Conservation (phyloP, 1,284 basidiomycete species). For the Farysia itapuensis region DNA sequence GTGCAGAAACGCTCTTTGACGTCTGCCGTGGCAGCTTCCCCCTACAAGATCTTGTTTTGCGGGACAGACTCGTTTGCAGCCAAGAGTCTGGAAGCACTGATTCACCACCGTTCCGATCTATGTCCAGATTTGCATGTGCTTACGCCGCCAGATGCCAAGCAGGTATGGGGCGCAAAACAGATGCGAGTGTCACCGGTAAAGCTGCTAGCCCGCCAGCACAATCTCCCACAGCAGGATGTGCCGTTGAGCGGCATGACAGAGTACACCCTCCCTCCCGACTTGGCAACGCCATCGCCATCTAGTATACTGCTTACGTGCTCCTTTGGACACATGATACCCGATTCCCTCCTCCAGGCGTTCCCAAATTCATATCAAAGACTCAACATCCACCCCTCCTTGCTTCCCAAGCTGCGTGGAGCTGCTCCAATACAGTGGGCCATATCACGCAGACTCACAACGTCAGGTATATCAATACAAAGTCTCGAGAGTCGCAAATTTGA, state of each 20-base stretch:
- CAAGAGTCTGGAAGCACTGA: constrained; percentile 16
- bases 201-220: constrained; percentile 23
- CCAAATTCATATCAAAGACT: constrained; percentile 67
- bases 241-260: constrained; percentile 19
- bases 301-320: constrained; percentile 80
- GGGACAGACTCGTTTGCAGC: constrained; percentile 52
- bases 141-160: constrained; percentile 65
- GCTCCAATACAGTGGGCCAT: constrained; percentile 89
- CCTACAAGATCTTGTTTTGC: constrained; percentile 56
- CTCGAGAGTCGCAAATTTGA: constrained; percentile 41
- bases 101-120: constrained; percentile 1
- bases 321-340: constrained; percentile 83
- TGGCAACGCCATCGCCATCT: constrained; percentile 5
- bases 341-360: constrained; percentile 71
- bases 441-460: constrained; percentile 10
- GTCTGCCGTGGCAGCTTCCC: no score
- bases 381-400: constrained; percentile 87
- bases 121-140: constrained; percentile 63
- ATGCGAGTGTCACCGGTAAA: constrained; percentile 52
- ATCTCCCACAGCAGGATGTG: constrained; percentile 18
- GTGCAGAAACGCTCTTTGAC: no score
- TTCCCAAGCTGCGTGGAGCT: constrained; percentile 85
- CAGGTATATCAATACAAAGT: constrained; percentile 49
- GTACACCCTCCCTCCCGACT: constrained; percentile 6
- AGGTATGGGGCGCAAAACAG: constrained; percentile 44